Percentiles rank a stretch among this genome's conserved stretches.
Evolutionary conservation across 2,329 filamentous ascomycete genomes (phyloP).

Genomic region (Colletotrichum tropicicola): DNA sequence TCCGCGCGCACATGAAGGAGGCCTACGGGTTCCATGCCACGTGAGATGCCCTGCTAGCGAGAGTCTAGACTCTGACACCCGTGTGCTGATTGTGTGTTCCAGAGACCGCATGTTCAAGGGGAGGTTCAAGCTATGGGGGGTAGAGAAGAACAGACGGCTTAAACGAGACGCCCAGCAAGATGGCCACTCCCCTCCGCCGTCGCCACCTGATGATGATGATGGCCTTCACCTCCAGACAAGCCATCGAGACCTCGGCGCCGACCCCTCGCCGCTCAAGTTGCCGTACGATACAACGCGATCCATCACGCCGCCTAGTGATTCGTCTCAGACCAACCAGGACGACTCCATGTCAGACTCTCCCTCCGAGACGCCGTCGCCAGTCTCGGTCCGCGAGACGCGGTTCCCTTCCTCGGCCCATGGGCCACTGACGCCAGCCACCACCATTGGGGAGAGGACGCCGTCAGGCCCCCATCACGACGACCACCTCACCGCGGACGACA

Average conservation of each 20-base stretch:
- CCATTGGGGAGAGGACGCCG: neutral
- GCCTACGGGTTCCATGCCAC: conserved; percentile 16
- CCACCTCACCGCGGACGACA: neutral
- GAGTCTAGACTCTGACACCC: neutral
- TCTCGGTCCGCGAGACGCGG: neutral
- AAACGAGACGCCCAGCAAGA: neutral
- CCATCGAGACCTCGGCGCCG: neutral
- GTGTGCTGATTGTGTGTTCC: neutral
- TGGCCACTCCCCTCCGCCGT: neutral
- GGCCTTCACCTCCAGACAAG: neutral
- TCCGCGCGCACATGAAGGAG: conserved; percentile 3
- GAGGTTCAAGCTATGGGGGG: conserved; percentile 20
- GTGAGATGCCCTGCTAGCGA: neutral
- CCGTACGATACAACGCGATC: neutral
- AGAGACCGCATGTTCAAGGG: conserved; percentile 29
- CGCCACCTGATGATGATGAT: no score
- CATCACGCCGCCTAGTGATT: neutral
- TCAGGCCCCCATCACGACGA: neutral
- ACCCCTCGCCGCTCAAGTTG: neutral
- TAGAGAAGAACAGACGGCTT: conserved; percentile 22
- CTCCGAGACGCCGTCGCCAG: neutral
- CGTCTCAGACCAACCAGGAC: neutral
- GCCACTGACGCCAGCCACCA: neutral
- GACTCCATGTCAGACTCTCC: neutral
- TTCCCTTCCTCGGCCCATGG: neutral